Percentiles rank a stretch among this genome's conserved stretches.
phyloP scores from a whole-genome alignment of 306 rosid species.

The Hippophae rhamnoides region DNA sequence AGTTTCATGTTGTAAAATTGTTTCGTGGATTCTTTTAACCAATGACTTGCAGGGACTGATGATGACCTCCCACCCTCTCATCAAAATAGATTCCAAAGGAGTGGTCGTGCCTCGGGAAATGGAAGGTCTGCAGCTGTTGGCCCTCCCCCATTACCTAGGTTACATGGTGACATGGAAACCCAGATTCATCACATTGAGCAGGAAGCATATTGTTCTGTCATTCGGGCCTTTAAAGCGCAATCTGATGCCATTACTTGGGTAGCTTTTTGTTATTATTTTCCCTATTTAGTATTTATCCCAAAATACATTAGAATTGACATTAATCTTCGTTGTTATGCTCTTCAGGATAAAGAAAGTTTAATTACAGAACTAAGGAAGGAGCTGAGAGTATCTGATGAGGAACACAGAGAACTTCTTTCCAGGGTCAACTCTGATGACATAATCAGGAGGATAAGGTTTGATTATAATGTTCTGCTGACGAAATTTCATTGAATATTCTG shows the following conservation, averaged over 20 bases:
- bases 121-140: conserved; percentile 31
- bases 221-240: conserved; percentile 52
- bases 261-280: conserved; percentile 3
- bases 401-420: conserved; percentile 42
- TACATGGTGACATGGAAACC: conserved; percentile 41
- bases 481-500: conserved; percentile 5
- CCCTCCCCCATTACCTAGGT: conserved; percentile 31
- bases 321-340: neutral
- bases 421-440: conserved; percentile 45
- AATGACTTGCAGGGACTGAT: conserved; percentile 37
- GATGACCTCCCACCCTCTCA: conserved; percentile 43
- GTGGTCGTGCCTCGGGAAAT: conserved; percentile 33
- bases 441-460: conserved; percentile 39
- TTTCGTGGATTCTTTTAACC: neutral
- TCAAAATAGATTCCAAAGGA: conserved; percentile 39
- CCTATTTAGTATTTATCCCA: neutral
- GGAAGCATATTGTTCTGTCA: conserved; percentile 42
- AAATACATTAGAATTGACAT: neutral
- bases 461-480: conserved; percentile 11
- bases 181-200: conserved; percentile 44
- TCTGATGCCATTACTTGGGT: conserved; percentile 56
- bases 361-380: conserved; percentile 47
- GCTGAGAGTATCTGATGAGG: conserved; percentile 48
- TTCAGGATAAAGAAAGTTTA: conserved; percentile 45
- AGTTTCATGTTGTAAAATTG: neutral